Evolutionary conservation across 768 basidiomycete genomes (phyloP).

Genomic region (Daedalea quercina): DNA sequence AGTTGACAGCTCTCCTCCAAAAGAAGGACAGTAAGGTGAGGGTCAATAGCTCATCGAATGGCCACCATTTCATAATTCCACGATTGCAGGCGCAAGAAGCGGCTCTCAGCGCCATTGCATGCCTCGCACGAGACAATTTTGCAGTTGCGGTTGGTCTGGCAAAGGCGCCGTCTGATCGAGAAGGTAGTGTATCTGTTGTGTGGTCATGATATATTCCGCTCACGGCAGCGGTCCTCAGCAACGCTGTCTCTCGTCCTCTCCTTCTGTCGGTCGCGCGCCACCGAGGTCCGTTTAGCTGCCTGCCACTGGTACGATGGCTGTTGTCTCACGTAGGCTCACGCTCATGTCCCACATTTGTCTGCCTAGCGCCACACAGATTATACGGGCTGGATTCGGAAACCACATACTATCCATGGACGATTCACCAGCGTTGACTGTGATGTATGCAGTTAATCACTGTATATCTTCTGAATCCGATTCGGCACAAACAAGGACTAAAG

Average conservation of each 20-base stretch:
- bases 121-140: constrained; percentile 58
- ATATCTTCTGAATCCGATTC: constrained; percentile 38
- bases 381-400: constrained; percentile 40
- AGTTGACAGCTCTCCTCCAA: constrained; percentile 40
- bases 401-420: constrained; percentile 32
- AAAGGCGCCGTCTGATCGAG: constrained; percentile 36
- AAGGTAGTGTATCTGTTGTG: constrained; percentile 22
- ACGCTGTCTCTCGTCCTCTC: constrained; percentile 39
- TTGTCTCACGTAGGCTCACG: not conserved
- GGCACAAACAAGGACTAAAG: constrained; percentile 45
- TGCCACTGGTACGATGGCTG: constrained; percentile 49
- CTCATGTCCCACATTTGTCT: not conserved
- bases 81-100: constrained; percentile 57
- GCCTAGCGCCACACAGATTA: constrained; percentile 50
- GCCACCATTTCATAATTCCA: not conserved
- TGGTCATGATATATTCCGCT: not conserved
- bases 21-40: constrained; percentile 50
- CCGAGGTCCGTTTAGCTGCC: constrained; percentile 64
- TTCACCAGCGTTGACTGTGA: constrained; percentile 47
- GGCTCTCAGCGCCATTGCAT: constrained; percentile 53
- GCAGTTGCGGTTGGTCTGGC: constrained; percentile 42
- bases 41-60: not conserved
- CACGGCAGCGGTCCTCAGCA: constrained; percentile 17
- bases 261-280: constrained; percentile 50
- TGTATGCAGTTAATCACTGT: constrained; percentile 63